phyloP scores from a whole-genome alignment of 2,329 filamentous ascomycete species.

The Xylariaceae sp. region DNA sequence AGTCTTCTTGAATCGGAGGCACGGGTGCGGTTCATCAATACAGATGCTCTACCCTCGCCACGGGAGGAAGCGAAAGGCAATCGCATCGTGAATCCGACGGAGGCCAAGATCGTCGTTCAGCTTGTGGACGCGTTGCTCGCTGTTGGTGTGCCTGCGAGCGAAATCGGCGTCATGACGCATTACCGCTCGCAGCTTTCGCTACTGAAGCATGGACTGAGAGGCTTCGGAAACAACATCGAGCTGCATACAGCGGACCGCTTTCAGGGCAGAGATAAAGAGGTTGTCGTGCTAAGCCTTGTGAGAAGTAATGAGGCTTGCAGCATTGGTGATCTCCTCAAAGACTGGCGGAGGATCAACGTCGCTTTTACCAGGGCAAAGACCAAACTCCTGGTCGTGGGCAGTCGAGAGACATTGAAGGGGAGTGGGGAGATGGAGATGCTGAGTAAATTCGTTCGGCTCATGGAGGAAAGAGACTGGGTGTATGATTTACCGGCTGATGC shows the following conservation, averaged over 20 bases:
- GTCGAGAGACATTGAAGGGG: constrained; percentile 71
- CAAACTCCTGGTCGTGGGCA: constrained; percentile 86
- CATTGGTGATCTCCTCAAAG: constrained; percentile 87
- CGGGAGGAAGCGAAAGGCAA: constrained; percentile 75
- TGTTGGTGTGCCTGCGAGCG: constrained; percentile 66
- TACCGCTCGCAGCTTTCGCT: constrained; percentile 89
- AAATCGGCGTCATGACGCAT: constrained; percentile 94
- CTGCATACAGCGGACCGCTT: constrained; percentile 97
- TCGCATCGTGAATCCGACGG: constrained; percentile 82
- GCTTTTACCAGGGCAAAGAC: constrained; percentile 90
- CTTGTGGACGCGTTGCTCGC: constrained; percentile 75
- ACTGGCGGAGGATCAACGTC: constrained; percentile 93
- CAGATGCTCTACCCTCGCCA: constrained; percentile 65
- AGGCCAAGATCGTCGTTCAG: constrained; percentile 73
- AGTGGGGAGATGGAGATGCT: constrained; percentile 73
- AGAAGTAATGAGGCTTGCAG: constrained; percentile 75
- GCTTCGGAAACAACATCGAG: constrained; percentile 62
- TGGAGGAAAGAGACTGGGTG: constrained; percentile 76
- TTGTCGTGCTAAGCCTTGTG: constrained; percentile 82
- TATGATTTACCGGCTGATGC: constrained; percentile 66
- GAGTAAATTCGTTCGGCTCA: constrained; percentile 68
- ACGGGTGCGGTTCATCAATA: constrained; percentile 86
- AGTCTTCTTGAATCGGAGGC: constrained; percentile 65
- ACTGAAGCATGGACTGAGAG: constrained; percentile 67
- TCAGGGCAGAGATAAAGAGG: constrained; percentile 92